Evolutionary conservation across 23 red algal genomes (phyloP), one percentile per base, ranked within the genome.

Genomic region (Chondrus crispus): DNA sequence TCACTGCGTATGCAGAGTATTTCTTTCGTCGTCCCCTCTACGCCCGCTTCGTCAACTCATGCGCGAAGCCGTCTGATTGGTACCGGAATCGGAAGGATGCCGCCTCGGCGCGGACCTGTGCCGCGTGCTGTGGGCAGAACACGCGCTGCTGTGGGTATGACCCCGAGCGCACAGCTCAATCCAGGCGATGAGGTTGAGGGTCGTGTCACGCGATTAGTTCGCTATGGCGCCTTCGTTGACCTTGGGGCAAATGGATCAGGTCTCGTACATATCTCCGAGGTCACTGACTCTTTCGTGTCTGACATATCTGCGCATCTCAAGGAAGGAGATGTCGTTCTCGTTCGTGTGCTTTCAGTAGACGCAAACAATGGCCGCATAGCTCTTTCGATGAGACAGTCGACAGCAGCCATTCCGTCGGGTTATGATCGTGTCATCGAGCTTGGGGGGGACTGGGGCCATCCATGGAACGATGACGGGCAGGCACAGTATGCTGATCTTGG

Each of bases 221-320:
- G 85, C 4, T 95, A 73, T 68, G 93, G 93, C 20, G 93, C 93
- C 37, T 90, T 95, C 68, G 78, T 95, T 6, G 24, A 44, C 14
- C 85, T 95, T 26, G 60, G 18, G 28, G 79, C 28, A 20, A 62
- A 66, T 44, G 69, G 57, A 69, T 39, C 30, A 20, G 96, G 96
- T 13, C 82, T 98, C 11, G 74, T 98, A 71, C 96, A 98, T 71
- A 95, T 98, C 43, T 95, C 92, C 24, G 66, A 98, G 76, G 90
- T 98, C 46, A 62, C 93, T 9, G 85, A 95, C 37, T 38, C 52
- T 44, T 93, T 63, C 68, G 91, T 95, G 48, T 24, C 40, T 28
- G 40, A 81, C 39, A 50, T 97, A 10, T 55, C 43, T 14, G 72
- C 78, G 4, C 73, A 90, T 52, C 37, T 97, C 30, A 46, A 74